Conservation (phyloP, 495 filamentous ascomycete genomes). For the Hypoxylon rickii region DNA sequence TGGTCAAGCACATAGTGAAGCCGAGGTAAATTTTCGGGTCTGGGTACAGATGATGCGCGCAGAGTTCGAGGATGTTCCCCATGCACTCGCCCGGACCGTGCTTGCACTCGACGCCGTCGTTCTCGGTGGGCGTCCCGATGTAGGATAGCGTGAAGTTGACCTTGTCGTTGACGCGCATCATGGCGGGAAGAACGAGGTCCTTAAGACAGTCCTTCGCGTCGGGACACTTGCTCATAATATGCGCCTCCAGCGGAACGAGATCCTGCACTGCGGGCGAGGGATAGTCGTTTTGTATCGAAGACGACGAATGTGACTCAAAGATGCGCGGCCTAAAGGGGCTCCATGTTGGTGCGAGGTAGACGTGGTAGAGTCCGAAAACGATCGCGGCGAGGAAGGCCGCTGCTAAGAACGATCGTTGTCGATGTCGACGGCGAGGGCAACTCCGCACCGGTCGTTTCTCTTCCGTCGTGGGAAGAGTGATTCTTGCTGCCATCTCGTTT, state of each 20-base stretch:
- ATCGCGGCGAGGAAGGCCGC: conserved; percentile 31
- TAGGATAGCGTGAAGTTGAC: conserved; percentile 91
- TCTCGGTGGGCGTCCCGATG: conserved; percentile 71
- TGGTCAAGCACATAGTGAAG: conserved; percentile 85
- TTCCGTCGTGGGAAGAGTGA: conserved; percentile 36
- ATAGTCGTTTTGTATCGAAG: conserved; percentile 1
- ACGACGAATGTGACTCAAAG: neutral
- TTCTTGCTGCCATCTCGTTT: conserved; percentile 33
- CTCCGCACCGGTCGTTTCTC: conserved; percentile 40
- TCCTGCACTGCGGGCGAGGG: conserved; percentile 5
- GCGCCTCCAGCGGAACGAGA: conserved; percentile 79
- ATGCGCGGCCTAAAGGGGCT: conserved; percentile 14
- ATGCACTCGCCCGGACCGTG: conserved; percentile 92
- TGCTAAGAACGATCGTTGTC: conserved; percentile 33
- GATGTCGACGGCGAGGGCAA: conserved; percentile 35
- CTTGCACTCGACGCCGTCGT: conserved; percentile 77
- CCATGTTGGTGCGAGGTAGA: conserved; percentile 25
- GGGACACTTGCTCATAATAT: conserved; percentile 96
- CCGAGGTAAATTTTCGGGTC: conserved; percentile 85
- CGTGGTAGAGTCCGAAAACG: conserved; percentile 33
- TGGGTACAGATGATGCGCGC: conserved; percentile 78
- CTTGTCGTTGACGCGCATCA: conserved; percentile 78
- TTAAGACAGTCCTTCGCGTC: conserved; percentile 81
- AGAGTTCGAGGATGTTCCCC: conserved; percentile 92
- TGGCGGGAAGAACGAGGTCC: conserved; percentile 80